Percentiles rank a stretch among this genome's conserved stretches.
phyloP scores from a whole-genome alignment of 1,139 yeast genomes.

The Lodderomyces jiufengensis region DNA sequence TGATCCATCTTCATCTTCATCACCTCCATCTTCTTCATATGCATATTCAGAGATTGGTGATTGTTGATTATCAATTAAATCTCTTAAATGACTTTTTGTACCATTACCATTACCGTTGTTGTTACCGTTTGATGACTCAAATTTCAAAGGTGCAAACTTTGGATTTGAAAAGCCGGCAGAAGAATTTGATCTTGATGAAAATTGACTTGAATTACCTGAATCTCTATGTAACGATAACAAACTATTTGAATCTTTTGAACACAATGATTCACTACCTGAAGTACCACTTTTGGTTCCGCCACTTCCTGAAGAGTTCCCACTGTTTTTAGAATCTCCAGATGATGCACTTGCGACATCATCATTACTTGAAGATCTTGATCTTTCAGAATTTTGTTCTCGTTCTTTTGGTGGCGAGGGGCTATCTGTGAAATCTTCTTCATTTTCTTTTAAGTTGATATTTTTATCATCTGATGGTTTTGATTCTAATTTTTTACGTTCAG shows the following conservation, averaged over 20 bases:
- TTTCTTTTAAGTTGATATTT: not conserved
- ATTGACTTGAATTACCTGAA: slow-evolving; percentile 6
- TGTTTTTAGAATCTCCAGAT: slow-evolving; percentile 2
- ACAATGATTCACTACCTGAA: slow-evolving; percentile 2
- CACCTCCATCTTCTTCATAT: slow-evolving; percentile 3
- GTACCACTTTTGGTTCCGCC: slow-evolving; percentile 1
- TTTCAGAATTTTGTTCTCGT: slow-evolving; percentile 5
- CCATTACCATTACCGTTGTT: not conserved
- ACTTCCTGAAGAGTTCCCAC: slow-evolving; percentile 1
- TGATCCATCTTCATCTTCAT: slow-evolving; percentile 10
- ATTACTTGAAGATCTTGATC: slow-evolving; percentile 6
- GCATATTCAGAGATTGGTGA: slow-evolving; percentile 5
- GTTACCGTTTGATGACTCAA: not conserved
- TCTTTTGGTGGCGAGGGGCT: slow-evolving; percentile 8
- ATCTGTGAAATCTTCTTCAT: slow-evolving; percentile 1
- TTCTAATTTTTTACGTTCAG: no score
- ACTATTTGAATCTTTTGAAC: slow-evolving; percentile 6
- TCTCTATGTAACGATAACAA: slow-evolving; percentile 7
- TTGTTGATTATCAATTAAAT: slow-evolving; percentile 2
- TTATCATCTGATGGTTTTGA: no score
- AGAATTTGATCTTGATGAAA: slow-evolving; percentile 7
- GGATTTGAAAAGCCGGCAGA: slow-evolving; percentile 1
- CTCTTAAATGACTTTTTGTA: slow-evolving; percentile 3
- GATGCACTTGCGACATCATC: slow-evolving; percentile 5
- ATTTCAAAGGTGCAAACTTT: slow-evolving; percentile 2